A percentile compares a stretch with the other conserved stretches of the same genome.
phyloP scores from a whole-genome alignment of 768 basidiomycete species.

The Suillus discolor region DNA sequence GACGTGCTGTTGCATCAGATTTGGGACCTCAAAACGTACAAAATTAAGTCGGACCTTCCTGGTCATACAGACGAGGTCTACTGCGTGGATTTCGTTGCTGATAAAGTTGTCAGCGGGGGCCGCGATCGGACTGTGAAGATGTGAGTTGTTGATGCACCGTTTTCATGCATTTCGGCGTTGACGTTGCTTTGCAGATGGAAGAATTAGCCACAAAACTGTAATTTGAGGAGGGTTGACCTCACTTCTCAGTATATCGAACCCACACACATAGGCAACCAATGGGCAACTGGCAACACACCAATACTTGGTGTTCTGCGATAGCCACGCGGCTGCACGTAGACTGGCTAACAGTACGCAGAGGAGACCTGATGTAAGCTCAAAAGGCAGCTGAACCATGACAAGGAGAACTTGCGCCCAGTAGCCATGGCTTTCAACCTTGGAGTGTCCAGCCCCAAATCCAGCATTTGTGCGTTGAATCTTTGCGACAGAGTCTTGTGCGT shows the following conservation, averaged over 20 bases:
- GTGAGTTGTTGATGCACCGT: conserved; percentile 52
- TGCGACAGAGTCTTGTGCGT: no score
- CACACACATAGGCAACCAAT: not conserved
- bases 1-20: conserved; percentile 51
- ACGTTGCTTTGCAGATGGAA: conserved; percentile 28
- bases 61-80: conserved; percentile 99
- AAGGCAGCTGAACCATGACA: not conserved
- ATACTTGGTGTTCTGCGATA: not conserved
- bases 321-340: not conserved
- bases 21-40: conserved; percentile 96
- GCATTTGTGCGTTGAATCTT: no score
- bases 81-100: conserved; percentile 98
- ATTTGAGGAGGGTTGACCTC: not conserved
- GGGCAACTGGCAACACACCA: not conserved
- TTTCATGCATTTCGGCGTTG: not conserved
- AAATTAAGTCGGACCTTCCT: conserved; percentile 91
- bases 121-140: conserved; percentile 91
- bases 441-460: no score
- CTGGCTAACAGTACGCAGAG: not conserved
- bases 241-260: not conserved
- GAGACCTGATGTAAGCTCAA: not conserved
- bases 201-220: conserved; percentile 20
- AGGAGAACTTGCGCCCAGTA: not conserved
- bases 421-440: not conserved
- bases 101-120: conserved; percentile 99